Evolutionary conservation across 148 eudicot genomes (phyloP).

Genomic region (Pharnaceum exiguum): DNA sequence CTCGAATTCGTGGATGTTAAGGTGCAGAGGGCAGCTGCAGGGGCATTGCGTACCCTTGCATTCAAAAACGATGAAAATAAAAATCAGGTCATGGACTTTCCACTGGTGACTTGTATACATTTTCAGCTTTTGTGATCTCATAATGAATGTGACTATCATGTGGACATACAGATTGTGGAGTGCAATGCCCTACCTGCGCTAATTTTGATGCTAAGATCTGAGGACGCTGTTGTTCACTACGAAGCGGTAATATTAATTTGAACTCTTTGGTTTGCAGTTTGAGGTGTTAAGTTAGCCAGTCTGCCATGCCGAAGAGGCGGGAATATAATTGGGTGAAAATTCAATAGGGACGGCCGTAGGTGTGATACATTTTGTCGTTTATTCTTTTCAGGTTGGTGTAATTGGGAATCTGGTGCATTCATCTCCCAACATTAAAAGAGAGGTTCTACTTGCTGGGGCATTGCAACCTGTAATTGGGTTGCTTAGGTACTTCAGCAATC

Average conservation of each 20-base stretch:
- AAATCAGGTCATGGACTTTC: constrained; percentile 48
- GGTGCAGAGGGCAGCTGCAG: constrained; percentile 91
- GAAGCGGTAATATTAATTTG: constrained; percentile 54
- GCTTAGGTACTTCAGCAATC: constrained; percentile 54
- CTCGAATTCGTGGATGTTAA: constrained; percentile 59
- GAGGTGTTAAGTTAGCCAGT: too few relatives aligned
- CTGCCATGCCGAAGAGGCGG: too few relatives aligned
- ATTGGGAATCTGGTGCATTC: constrained; percentile 95
- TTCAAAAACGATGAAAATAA: constrained; percentile 90
- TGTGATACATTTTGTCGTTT: not conserved
- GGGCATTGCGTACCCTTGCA: constrained; percentile 85
- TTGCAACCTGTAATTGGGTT: constrained; percentile 85
- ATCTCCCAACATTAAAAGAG: constrained; percentile 82
- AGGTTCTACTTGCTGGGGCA: constrained; percentile 84
- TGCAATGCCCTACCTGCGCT: constrained; percentile 79
- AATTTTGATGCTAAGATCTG: constrained; percentile 70
- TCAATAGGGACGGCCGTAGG: too few relatives aligned
- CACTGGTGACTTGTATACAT: not conserved
- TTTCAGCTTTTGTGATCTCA: not conserved
- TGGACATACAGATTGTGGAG: constrained; percentile 58
- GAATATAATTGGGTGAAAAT: too few relatives aligned
- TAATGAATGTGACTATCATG: constrained; percentile 11
- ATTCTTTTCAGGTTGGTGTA: constrained; percentile 69
- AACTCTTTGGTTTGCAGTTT: too few relatives aligned
- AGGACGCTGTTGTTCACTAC: constrained; percentile 74